Evolutionary conservation across 75 land plant genomes (phyloP).

Genomic region (Selaginella tamariscina): DNA sequence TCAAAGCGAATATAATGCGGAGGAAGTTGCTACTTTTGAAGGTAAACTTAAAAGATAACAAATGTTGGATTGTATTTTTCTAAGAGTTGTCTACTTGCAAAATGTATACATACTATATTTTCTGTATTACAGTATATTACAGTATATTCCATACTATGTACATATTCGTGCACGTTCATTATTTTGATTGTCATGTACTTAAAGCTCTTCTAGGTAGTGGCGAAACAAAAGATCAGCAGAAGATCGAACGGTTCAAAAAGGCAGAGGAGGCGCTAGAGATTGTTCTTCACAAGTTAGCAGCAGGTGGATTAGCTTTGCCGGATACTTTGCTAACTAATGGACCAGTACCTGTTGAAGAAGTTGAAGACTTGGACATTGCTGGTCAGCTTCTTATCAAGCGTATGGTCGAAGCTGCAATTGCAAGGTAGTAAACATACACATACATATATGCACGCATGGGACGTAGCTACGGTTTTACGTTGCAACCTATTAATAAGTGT

Average conservation of each 20-base stretch:
- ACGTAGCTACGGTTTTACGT: no score
- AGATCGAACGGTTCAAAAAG: slow-evolving; percentile 55
- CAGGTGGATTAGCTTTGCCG: slow-evolving; percentile 26
- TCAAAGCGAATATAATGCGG: slow-evolving; percentile 2
- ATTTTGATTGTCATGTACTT: slow-evolving; percentile 9
- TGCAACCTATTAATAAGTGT: no score
- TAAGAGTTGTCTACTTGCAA: no score
- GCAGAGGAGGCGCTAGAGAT: slow-evolving; percentile 48
- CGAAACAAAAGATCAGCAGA: slow-evolving; percentile 19
- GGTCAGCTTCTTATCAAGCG: slow-evolving; percentile 34
- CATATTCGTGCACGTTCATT: background rate
- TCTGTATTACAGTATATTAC: no score
- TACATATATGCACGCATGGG: no score
- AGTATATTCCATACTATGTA: no score
- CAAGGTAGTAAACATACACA: no score
- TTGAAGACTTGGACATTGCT: slow-evolving; percentile 1
- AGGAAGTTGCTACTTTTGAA: no score
- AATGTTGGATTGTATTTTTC: no score
- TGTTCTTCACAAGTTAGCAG: slow-evolving; percentile 38
- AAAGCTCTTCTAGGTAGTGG: background rate
- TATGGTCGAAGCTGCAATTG: slow-evolving; percentile 43
- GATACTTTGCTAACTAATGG: background rate
- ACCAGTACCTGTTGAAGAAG: background rate
- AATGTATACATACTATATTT: no score
- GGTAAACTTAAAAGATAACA: no score